Percentiles rank a stretch among this genome's conserved stretches.
Evolutionary conservation across 306 rosid species (phyloP).

Genomic region (Nissolia schottii): DNA sequence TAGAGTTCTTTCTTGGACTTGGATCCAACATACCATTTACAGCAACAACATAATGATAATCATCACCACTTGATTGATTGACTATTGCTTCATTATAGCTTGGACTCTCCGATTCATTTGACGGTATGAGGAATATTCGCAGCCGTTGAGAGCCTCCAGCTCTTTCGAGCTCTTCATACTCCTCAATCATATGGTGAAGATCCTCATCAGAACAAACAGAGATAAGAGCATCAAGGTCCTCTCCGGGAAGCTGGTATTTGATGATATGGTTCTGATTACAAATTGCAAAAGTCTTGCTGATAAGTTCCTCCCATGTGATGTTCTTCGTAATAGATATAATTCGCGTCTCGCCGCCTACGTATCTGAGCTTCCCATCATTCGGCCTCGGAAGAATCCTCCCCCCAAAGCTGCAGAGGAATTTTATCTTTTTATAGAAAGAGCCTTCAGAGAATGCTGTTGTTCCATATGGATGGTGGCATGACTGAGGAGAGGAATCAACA

Average conservation of each 20-base stretch:
- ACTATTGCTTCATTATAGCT: constrained; percentile 50
- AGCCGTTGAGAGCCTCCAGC: constrained; percentile 70
- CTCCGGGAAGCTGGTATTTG: constrained; percentile 97
- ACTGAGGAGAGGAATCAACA: constrained; percentile 51
- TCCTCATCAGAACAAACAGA: constrained; percentile 93
- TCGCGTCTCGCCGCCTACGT: constrained; percentile 89
- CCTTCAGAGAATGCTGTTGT: constrained; percentile 41
- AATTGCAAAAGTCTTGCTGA: constrained; percentile 59
- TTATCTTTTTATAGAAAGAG: constrained; percentile 53
- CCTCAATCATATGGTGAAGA: constrained; percentile 89
- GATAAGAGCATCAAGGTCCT: constrained; percentile 94
- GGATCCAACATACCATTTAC: constrained; percentile 67
- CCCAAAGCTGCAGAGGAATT: constrained; percentile 90
- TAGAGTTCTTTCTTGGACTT: constrained; percentile 50
- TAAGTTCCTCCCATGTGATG: constrained; percentile 56
- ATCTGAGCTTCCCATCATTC: constrained; percentile 77
- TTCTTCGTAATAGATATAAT: constrained; percentile 61
- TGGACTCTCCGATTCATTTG: constrained; percentile 67
- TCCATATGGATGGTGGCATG: constrained; percentile 46
- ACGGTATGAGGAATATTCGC: constrained; percentile 75
- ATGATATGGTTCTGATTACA: constrained; percentile 67
- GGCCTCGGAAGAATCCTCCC: constrained; percentile 89
- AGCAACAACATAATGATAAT: constrained; percentile 72
- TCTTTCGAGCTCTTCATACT: constrained; percentile 76
- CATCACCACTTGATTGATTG: constrained; percentile 47